Conservation (phyloP, 768 basidiomycete genomes). For the Gloeophyllum trabeum region DNA sequence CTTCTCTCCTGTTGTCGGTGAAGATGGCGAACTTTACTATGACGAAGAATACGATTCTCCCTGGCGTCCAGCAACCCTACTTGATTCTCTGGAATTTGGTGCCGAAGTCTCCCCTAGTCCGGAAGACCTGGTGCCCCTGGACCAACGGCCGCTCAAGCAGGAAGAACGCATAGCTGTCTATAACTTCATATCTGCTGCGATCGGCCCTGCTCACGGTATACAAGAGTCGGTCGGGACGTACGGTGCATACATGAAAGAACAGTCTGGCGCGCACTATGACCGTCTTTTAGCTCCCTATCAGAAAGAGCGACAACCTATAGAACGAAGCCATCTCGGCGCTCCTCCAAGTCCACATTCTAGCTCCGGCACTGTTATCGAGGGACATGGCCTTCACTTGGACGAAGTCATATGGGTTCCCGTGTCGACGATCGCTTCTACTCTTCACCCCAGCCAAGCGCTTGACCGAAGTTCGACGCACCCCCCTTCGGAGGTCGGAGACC, state of each 20-base stretch:
- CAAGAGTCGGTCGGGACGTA: conserved; percentile 44
- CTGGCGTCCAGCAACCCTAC: too few relatives aligned
- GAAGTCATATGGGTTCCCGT: too few relatives aligned
- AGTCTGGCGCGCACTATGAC: conserved; percentile 34
- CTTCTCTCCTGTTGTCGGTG: too few relatives aligned
- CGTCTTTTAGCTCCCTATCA: conserved; percentile 19
- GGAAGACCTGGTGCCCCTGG: too few relatives aligned
- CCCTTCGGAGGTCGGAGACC: background rate
- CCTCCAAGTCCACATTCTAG: too few relatives aligned
- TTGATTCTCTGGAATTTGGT: too few relatives aligned
- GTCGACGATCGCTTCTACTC: background rate
- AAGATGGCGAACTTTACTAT: too few relatives aligned
- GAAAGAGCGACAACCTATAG: background rate
- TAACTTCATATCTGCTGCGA: conserved; percentile 33
- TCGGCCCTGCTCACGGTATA: conserved; percentile 33
- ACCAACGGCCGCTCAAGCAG: too few relatives aligned
- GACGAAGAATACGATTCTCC: too few relatives aligned
- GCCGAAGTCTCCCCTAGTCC: too few relatives aligned
- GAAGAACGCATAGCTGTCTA: conserved; percentile 42
- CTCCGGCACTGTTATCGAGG: too few relatives aligned
- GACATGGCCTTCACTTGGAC: too few relatives aligned
- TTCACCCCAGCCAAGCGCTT: background rate
- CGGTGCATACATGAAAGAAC: conserved; percentile 36
- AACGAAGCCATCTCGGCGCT: background rate
- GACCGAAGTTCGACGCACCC: background rate